A percentile compares a stretch with the other conserved stretches of the same genome.
phyloP scores from a whole-genome alignment of 768 basidiomycete species.

The Sarcodon sp. region DNA sequence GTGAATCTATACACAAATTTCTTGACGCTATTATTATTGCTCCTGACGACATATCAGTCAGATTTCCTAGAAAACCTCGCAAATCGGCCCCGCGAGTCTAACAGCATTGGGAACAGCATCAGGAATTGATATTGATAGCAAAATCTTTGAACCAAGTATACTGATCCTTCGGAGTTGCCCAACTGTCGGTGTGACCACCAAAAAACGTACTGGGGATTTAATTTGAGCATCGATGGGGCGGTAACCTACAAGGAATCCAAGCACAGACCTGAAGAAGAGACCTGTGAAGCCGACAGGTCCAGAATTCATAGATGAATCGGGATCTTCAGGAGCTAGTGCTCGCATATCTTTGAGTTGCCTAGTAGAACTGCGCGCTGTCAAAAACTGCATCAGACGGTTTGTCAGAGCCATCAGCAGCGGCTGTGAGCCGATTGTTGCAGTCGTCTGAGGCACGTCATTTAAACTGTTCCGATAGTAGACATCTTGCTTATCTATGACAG shows the following conservation, averaged over 20 bases:
- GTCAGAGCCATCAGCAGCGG: not conserved
- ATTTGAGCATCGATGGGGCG: conserved; percentile 1
- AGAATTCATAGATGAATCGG: not conserved
- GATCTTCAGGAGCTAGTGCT: too few relatives aligned
- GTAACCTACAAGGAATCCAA: not conserved
- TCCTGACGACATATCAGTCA: too few relatives aligned
- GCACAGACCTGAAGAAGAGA: conserved; percentile 66
- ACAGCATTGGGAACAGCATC: conserved; percentile 1
- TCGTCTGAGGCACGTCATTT: conserved; percentile 12
- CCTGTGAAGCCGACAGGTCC: conserved; percentile 25
- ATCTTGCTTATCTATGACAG: conserved; percentile 39
- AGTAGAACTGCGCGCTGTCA: not conserved
- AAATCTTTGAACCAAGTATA: conserved; percentile 71
- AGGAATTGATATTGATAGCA: conserved; percentile 21
- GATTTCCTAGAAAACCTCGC: too few relatives aligned
- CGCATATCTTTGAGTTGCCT: too few relatives aligned
- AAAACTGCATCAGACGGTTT: not conserved
- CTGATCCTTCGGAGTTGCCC: conserved; percentile 64
- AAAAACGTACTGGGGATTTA: conserved; percentile 51
- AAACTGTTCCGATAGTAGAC: conserved; percentile 40
- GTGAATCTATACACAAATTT: too few relatives aligned
- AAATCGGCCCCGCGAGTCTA: too few relatives aligned
- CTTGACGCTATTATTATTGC: too few relatives aligned
- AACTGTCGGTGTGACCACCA: conserved; percentile 55
- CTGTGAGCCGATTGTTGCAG: not conserved